Percentiles rank a stretch among this genome's conserved stretches.
Conservation (phyloP, 345 rosid genomes). For the Salix viminalis region DNA sequence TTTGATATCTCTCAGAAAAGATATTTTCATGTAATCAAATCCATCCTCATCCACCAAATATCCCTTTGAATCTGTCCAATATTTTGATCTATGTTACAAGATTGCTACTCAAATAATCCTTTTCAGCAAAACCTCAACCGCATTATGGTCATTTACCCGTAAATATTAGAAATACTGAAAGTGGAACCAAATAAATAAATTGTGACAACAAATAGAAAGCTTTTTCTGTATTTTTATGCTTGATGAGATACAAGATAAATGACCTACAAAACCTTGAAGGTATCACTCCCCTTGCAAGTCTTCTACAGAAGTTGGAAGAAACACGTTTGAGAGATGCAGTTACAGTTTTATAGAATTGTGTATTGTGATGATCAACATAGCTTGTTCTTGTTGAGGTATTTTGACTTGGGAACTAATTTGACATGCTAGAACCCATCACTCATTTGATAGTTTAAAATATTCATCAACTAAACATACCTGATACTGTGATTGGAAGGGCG, state of each 20-base stretch:
- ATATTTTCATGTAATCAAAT: conserved; percentile 90
- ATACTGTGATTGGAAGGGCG: conserved; percentile 82
- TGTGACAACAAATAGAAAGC: not conserved
- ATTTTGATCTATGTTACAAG: conserved; percentile 9
- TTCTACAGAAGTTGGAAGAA: not conserved
- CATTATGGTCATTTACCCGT: not conserved
- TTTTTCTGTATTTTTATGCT: not conserved
- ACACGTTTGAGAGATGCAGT: not conserved
- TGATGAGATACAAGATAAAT: not conserved
- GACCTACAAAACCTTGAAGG: not conserved
- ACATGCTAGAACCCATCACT: no score
- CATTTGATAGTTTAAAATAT: no score
- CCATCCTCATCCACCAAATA: conserved; percentile 98
- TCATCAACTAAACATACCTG: conserved; percentile 44
- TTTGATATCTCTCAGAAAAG: conserved; percentile 92
- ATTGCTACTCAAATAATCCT: not conserved
- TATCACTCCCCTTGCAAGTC: not conserved
- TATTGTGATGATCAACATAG: no score
- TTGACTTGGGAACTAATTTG: not conserved
- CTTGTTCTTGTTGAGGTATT: no score
- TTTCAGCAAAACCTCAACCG: not conserved
- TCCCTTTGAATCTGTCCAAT: conserved; percentile 79
- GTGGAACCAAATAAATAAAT: not conserved
- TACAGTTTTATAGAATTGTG: no score
- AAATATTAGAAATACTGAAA: not conserved